Base-by-base conservation (phyloP, 768 basidiomycete species). In the Lentinula guzmanii region DNA sequence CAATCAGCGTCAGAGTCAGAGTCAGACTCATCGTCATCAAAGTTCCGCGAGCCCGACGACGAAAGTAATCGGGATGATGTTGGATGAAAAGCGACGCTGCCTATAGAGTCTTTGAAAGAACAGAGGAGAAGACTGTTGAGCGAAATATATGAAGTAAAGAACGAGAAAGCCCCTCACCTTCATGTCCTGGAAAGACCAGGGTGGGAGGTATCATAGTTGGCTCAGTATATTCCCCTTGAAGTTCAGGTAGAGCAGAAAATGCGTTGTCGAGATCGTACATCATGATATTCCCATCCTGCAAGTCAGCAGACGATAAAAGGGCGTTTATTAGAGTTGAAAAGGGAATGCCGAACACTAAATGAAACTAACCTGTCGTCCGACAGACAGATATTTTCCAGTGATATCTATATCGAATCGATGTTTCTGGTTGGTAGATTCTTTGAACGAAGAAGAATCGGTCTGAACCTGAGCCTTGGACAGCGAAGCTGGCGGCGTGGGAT, bases 31-130 rank as follows among this genome's bases (percentile, higher is more conserved):
- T 64, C 64, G 21, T 59, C 63, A 9, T 76, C 72, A 66, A 90
- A 90, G 70, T 89, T 84, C n/a, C 93, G 75, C 5, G 93, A 93
- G 2, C 93, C 93, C 0, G 91, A 88, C 1, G 80, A 80, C 0
- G 90, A 87, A 18, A 91, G 69, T 3, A 93, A 65, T 2, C 76
- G 55, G 0, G 91, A 75, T 9, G 76, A 74, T 31, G 80, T 71
- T 0, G 92, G 91, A 65, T 94, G 88, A 66, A 95, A 90, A 0
- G 82, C 72, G 1, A 90, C 85, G 1, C 87, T 86, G 1, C 90
- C 87, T 7, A 94, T 72, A 3, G 88, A 81, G 69, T 94, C 93
- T 94, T 8, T 43, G n/a, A 21, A 39, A 45, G 3, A 50, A n/a
- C 35, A 33, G 21, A 46, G n/a, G 39, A 16, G 46, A 5, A 56